Conservation (phyloP, 1,139 yeast genomes). For the Diutina neorugosa region DNA sequence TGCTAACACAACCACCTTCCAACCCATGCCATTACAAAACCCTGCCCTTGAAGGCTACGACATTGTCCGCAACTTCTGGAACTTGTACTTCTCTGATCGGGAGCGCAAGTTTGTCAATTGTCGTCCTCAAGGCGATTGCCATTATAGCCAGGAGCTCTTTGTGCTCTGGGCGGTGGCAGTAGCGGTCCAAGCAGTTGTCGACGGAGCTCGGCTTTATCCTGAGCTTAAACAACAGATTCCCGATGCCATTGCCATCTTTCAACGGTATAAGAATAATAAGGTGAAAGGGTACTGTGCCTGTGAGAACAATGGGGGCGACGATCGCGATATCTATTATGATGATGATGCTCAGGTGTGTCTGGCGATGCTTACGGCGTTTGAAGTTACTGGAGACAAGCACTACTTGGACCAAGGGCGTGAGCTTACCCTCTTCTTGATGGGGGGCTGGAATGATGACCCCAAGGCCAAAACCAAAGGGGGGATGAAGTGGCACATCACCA, state of each 20-base stretch:
- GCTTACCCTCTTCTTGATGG: constrained; percentile 49
- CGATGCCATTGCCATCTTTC: constrained; percentile 40
- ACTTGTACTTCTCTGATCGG: constrained; percentile 27
- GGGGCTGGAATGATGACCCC: constrained; percentile 43
- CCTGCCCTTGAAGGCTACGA: constrained; percentile 43
- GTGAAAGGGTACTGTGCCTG: constrained; percentile 49
- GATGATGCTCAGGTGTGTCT: constrained; percentile 70
- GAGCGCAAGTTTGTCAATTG: constrained; percentile 33
- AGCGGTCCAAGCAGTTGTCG: constrained; percentile 49
- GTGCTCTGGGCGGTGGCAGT: constrained; percentile 63
- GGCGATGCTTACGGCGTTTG: constrained; percentile 56
- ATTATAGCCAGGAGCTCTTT: constrained; percentile 43
- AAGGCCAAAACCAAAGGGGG: constrained; percentile 39
- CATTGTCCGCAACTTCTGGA: constrained; percentile 33
- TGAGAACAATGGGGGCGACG: constrained; percentile 36
- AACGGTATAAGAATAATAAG: constrained; percentile 39
- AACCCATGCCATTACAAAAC: constrained; percentile 10
- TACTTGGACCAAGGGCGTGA: constrained; percentile 49
- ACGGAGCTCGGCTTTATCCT: constrained; percentile 45
- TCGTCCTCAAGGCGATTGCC: constrained; percentile 27
- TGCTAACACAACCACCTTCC: not conserved
- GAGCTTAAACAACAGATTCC: constrained; percentile 46
- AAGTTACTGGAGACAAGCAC: constrained; percentile 45
- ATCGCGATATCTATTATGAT: constrained; percentile 58
- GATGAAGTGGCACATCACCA: constrained; percentile 53